Evolutionary conservation across 1,139 yeast genomes (phyloP).

Genomic region (Saccharomyces hybrid): DNA sequence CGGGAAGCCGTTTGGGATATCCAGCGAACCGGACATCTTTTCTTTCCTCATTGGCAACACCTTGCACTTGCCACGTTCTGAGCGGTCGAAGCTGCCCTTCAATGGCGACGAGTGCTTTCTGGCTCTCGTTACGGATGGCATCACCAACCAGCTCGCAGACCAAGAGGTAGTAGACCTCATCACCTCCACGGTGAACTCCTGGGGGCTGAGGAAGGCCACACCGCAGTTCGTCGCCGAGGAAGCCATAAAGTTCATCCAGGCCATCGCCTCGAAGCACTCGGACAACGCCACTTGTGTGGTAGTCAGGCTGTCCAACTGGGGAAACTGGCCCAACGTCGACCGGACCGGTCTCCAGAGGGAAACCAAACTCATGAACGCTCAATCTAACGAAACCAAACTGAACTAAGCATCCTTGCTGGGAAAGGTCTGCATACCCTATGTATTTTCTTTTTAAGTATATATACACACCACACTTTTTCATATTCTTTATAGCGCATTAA

Average conservation of each 20-base stretch:
- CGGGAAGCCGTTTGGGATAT: slow-evolving; percentile 75
- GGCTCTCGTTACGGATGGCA: slow-evolving; percentile 78
- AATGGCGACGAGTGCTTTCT: slow-evolving; percentile 80
- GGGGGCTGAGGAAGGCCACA: slow-evolving; percentile 64
- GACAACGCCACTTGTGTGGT: slow-evolving; percentile 92
- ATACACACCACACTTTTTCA: neutral
- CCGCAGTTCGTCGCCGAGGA: slow-evolving; percentile 86
- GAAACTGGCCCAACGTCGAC: slow-evolving; percentile 78
- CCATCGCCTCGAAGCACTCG: slow-evolving; percentile 66
- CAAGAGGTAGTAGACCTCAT: slow-evolving; percentile 88
- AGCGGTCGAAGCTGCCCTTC: slow-evolving; percentile 35
- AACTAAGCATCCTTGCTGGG: neutral
- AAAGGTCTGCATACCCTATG: neutral
- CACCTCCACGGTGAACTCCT: slow-evolving; percentile 58
- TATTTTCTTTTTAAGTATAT: neutral
- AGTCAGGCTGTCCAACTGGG: slow-evolving; percentile 82
- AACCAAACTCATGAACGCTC: slow-evolving; percentile 44
- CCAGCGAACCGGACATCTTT: slow-evolving; percentile 85
- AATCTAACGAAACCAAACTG: neutral
- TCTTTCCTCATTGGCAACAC: slow-evolving; percentile 41
- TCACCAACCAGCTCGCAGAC: slow-evolving; percentile 70
- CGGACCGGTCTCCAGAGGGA: slow-evolving; percentile 78
- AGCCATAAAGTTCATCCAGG: slow-evolving; percentile 74
- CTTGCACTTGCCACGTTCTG: slow-evolving; percentile 28
- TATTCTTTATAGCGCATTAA: slow-evolving; percentile 1